Conservation (phyloP, 2,329 filamentous ascomycete species). For the Pseudogymnoascus sp. region DNA sequence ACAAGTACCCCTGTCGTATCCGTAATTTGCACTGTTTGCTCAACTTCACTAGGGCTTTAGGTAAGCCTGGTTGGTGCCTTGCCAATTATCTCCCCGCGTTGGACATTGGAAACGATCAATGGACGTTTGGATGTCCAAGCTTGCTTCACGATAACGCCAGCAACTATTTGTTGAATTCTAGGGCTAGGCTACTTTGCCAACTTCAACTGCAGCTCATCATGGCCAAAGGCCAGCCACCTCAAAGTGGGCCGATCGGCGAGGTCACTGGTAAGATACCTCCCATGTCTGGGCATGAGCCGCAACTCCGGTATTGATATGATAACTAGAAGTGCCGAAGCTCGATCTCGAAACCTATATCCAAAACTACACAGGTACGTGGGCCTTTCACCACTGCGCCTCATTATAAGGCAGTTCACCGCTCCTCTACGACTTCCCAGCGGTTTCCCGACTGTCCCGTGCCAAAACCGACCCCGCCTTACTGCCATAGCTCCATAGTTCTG, state of each 20-base stretch:
- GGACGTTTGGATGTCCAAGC: not conserved
- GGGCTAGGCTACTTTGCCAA: not conserved
- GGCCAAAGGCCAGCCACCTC: not conserved
- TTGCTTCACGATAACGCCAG: constrained; percentile 4
- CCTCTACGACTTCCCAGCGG: not conserved
- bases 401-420: not conserved
- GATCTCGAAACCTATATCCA: constrained; percentile 86
- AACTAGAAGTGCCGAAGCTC: constrained; percentile 70
- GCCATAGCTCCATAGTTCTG: not conserved
- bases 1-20: constrained; percentile 1
- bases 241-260: constrained; percentile 4
- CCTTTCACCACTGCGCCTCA: not conserved
- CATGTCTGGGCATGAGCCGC: not conserved
- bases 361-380: constrained; percentile 69
- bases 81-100: not conserved
- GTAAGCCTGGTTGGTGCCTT: constrained; percentile 7
- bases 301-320: not conserved
- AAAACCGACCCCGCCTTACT: not conserved
- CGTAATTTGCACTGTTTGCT: constrained; percentile 1
- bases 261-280: constrained; percentile 6
- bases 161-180: not conserved
- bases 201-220: not conserved
- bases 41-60: constrained; percentile 6
- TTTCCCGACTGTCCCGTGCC: not conserved
- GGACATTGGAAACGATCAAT: not conserved